Evolutionary conservation across 257 asterid genomes (phyloP), one percentile per base, ranked within the genome.

Genomic region (Verbena officinalis): DNA sequence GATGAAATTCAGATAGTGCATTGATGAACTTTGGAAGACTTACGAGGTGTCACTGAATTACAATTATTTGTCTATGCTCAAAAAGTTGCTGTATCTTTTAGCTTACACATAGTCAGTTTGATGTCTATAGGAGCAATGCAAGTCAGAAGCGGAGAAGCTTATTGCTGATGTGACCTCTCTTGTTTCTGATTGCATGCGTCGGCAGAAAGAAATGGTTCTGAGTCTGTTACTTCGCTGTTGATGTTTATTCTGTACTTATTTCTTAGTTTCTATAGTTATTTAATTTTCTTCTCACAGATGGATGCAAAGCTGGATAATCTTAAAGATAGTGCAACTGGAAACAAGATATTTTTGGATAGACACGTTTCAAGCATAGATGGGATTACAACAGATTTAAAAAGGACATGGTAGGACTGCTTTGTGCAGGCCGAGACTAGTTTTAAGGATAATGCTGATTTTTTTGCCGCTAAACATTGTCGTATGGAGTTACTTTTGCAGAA

Each of bases 381-480:
- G 55, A 85, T 90, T 68, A 80, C 95, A 49, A 71, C 82, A 44
- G 96, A 87, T 71, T 75, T 89, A 42, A 90, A 87, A 82, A 76
- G 96, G 72, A 90, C 87, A 81, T 90, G 97, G 95, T 81, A 85
- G 79, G 97, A 90, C 75, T 80, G 77, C 68, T 78, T 72, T 77
- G 45, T 52, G 38, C 88, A 78, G 58, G 75, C 93, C 12, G 92
- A 83, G 53, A 74, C 51, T 54, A 77, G 65, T 71, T 59, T 71
- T 19, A 83, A 81, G 67, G 97, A 90, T 62, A 79, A 57, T 84
- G 85, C 92, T 17, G 89, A 83, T 58, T 83, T 84, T 75, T 80
- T 90, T 55, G 96, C 86, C 54, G 86, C 95, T 61, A 90, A 90
- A 81, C 95, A 87, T 80, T 83, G 96, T 74, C 89, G 95, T 57